Conservation (phyloP, 1,139 yeast species). For the Barnettozyma hawaiiensis region DNA sequence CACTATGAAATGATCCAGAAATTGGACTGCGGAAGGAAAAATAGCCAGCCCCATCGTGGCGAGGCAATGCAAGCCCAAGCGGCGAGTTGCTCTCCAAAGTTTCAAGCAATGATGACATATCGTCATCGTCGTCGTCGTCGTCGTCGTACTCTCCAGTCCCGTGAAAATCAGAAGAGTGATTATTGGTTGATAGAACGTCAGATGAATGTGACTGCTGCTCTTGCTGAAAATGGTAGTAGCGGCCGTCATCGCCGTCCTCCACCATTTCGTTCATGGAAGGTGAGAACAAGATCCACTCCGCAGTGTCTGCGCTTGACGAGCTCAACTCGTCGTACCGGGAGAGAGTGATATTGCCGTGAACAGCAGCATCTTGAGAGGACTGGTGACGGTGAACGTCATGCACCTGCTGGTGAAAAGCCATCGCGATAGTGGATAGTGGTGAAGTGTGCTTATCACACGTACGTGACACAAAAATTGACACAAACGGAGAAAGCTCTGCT, state of each 20-base stretch:
- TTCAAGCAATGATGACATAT: slow-evolving; percentile 24
- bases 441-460: not conserved
- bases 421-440: too few relatives aligned
- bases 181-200: slow-evolving; percentile 21
- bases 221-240: too few relatives aligned
- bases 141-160: slow-evolving; percentile 7
- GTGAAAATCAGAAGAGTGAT: not conserved
- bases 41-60: slow-evolving; percentile 15
- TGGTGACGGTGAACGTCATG: not conserved
- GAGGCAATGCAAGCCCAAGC: slow-evolving; percentile 13
- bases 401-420: slow-evolving; percentile 12
- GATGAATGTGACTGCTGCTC: not conserved
- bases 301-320: slow-evolving; percentile 18
- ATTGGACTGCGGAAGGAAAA: slow-evolving; percentile 6
- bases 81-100: slow-evolving; percentile 16
- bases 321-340: slow-evolving; percentile 18
- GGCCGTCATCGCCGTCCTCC: too few relatives aligned
- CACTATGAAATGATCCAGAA: not conserved
- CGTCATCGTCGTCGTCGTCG: slow-evolving; percentile 21
- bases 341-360: not conserved
- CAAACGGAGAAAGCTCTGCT: too few relatives aligned
- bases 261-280: slow-evolving; percentile 16
- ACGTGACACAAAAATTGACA: slow-evolving; percentile 1
- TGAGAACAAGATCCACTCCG: slow-evolving; percentile 25
- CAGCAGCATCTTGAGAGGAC: not conserved